Percentiles rank a stretch among this genome's conserved stretches.
These are phyloP conservation scores for Colletotrichum horii DNA, from an alignment of 2,329 filamentous ascomycete genomes.

Conservation along the genomic window DNA sequence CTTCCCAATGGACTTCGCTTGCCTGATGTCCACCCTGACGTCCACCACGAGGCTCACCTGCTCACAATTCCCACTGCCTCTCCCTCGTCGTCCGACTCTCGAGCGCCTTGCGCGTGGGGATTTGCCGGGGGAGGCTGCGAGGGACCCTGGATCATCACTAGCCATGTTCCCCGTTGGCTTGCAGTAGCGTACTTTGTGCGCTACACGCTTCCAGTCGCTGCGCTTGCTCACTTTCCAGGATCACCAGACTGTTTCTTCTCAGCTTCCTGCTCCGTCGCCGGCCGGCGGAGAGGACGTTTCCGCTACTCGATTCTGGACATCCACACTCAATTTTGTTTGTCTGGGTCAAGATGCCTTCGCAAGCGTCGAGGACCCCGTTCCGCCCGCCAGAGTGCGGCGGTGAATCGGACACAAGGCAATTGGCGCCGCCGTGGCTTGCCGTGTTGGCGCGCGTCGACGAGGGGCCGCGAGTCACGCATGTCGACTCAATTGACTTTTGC, in stretches of 20 bases:
- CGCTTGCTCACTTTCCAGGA: not conserved
- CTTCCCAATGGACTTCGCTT: no score
- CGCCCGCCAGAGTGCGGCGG: not conserved
- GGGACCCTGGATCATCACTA: not conserved
- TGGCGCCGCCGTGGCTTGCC: not conserved
- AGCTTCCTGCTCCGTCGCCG: not conserved
- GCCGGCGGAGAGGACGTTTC: conserved; percentile 9
- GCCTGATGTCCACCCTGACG: not conserved
- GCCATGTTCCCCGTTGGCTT: not conserved
- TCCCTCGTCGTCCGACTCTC: not conserved
- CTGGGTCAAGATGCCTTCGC: not conserved
- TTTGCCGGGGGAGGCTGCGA: not conserved
- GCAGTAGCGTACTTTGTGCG: not conserved
- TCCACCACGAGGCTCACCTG: not conserved
- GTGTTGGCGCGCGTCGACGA: not conserved
- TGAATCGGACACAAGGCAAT: not conserved
- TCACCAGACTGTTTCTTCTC: not conserved
- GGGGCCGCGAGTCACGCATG: not conserved
- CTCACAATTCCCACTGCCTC: not conserved
- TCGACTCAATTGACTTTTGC: not conserved
- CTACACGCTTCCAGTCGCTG: not conserved
- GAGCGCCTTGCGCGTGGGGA: not conserved
- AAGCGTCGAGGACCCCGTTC: not conserved
- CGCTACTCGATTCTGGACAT: not conserved
- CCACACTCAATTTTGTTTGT: not conserved